Evolutionary conservation across 2,329 filamentous ascomycete species (phyloP).

Genomic region (Xylariaceae sp.): DNA sequence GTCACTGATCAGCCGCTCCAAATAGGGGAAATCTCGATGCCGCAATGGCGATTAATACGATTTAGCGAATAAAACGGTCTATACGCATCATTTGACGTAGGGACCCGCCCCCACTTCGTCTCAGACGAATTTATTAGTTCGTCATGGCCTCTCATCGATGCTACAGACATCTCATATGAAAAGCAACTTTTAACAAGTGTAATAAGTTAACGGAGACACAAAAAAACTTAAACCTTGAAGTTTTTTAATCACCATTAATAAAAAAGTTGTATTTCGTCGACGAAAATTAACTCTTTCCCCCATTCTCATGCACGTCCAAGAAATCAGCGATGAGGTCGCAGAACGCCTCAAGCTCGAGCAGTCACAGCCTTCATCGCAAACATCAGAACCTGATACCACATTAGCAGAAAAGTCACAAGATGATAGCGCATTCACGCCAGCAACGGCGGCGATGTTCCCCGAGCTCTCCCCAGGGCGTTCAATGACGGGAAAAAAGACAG

Average conservation of each 20-base stretch:
- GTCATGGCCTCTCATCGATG: too few species aligned
- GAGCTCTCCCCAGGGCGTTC: constrained; percentile 54
- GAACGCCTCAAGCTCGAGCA: constrained; percentile 47
- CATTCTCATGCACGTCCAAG: constrained; percentile 49
- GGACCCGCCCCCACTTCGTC: constrained; percentile 19
- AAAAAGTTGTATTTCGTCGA: background rate
- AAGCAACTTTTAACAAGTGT: background rate
- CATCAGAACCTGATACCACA: background rate
- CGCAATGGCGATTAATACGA: background rate
- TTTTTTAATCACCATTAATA: background rate
- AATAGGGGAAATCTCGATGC: too few species aligned
- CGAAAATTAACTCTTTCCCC: too few species aligned
- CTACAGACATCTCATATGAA: background rate
- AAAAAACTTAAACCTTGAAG: background rate
- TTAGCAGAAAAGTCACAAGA: constrained; percentile 5
- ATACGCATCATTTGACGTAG: constrained; percentile 17
- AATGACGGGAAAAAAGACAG: constrained; percentile 51
- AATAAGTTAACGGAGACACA: background rate
- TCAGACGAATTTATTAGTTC: constrained; percentile 12
- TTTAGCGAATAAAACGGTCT: constrained; percentile 16
- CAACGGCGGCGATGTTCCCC: constrained; percentile 40
- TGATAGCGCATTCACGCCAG: background rate
- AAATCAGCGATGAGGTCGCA: constrained; percentile 47
- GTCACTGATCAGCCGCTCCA: too few species aligned
- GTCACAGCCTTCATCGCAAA: constrained; percentile 27